Conservation (phyloP, 2,329 filamentous ascomycete species). For the Fusarium chlamydosporum region DNA sequence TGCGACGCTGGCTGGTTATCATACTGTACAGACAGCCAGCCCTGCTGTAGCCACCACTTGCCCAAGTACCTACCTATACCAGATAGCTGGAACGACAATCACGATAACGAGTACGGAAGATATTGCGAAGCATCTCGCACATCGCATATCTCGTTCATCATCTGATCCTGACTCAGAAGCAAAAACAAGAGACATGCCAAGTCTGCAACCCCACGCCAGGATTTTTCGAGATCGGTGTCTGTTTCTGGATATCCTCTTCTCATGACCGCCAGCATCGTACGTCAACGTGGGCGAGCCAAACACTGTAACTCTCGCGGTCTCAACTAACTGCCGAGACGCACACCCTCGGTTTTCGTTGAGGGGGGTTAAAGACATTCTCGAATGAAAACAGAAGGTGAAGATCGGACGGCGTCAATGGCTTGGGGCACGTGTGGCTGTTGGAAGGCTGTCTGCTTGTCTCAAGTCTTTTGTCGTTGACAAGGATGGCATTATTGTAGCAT, state of each 20-base stretch:
- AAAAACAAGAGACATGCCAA: neutral
- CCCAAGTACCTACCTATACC: neutral
- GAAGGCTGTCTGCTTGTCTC: constrained; percentile 20
- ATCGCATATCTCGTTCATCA: neutral
- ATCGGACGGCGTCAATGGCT: neutral
- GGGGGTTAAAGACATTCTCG: constrained; percentile 16
- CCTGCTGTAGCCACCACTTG: neutral
- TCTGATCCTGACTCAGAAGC: constrained; percentile 2
- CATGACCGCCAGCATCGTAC: constrained; percentile 21
- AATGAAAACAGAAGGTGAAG: constrained; percentile 19
- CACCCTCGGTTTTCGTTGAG: constrained; percentile 9
- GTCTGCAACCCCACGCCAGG: constrained; percentile 40
- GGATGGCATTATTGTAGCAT: no score
- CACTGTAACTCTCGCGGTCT: no score
- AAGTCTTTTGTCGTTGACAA: neutral
- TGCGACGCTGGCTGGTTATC: neutral
- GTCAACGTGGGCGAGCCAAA: neutral
- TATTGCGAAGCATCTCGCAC: neutral
- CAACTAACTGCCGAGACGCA: neutral
- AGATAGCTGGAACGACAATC: constrained; percentile 5
- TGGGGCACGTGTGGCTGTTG: constrained; percentile 28
- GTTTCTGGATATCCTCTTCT: constrained; percentile 15
- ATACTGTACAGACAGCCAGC: no score
- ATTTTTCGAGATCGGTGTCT: constrained; percentile 28
- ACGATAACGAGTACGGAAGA: constrained; percentile 1